phyloP scores from a whole-genome alignment of 345 rosid genomes.

The Cardamine resedifolia region DNA sequence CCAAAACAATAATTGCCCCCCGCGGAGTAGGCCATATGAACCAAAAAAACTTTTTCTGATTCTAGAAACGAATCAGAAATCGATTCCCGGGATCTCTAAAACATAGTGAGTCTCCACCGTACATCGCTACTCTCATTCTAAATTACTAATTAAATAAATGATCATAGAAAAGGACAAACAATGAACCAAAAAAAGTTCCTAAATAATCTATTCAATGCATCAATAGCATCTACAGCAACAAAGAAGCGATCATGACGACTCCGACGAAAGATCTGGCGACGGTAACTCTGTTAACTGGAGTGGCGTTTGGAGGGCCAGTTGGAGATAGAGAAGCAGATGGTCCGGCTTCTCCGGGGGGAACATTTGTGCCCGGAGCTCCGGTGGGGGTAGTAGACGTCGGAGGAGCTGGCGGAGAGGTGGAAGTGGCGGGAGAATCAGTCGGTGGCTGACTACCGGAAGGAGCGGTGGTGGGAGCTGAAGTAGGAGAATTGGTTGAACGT shows the following conservation, averaged over 20 bases:
- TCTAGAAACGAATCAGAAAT: neutral
- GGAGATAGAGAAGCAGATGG: conserved; percentile 2
- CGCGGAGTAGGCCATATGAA: too few species aligned
- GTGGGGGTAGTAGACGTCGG: neutral
- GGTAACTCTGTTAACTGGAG: conserved; percentile 45
- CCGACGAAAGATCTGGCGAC: conserved; percentile 39
- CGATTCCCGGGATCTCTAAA: neutral
- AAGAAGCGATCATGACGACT: conserved; percentile 35
- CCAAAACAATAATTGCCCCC: too few species aligned
- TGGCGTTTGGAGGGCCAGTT: conserved; percentile 23
- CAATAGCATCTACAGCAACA: conserved; percentile 49
- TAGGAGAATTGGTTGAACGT: conserved; percentile 28
- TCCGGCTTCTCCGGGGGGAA: conserved; percentile 17
- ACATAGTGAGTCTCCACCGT: neutral
- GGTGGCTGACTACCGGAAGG: conserved; percentile 35
- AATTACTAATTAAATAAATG: neutral
- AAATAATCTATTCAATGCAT: conserved; percentile 24
- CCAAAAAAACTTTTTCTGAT: too few species aligned
- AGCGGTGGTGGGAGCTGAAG: conserved; percentile 2
- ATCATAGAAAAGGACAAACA: neutral
- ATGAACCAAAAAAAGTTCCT: conserved; percentile 5
- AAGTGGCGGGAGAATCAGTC: conserved; percentile 30
- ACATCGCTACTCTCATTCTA: neutral
- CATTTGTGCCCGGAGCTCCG: neutral
- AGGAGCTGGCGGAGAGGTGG: conserved; percentile 27